A percentile compares a stretch with the other conserved stretches of the same genome.
Evolutionary conservation across 495 filamentous ascomycete species (phyloP).

Genomic region (Daldinia caldariorum): DNA sequence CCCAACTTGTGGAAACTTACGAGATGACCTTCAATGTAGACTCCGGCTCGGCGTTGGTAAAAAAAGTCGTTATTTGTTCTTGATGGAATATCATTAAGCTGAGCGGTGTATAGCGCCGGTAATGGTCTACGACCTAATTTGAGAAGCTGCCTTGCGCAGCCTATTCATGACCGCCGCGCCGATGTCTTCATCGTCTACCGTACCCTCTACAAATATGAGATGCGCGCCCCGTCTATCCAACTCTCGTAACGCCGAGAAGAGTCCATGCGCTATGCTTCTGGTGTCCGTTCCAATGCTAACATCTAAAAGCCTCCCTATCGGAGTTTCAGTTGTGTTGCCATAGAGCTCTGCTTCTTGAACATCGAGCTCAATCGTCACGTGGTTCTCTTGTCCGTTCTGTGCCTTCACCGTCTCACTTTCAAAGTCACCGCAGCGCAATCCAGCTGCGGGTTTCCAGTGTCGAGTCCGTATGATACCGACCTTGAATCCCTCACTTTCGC

Average conservation of each 20-base stretch:
- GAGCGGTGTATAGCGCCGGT: conserved; percentile 11
- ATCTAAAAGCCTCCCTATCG: conserved; percentile 59
- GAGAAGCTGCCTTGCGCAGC: conserved; percentile 83
- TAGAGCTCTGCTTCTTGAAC: conserved; percentile 49
- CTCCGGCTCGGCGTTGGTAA: conserved; percentile 47
- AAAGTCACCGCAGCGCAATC: conserved; percentile 40
- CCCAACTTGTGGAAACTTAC: conserved; percentile 13
- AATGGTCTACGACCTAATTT: conserved; percentile 57
- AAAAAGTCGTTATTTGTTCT: conserved; percentile 45
- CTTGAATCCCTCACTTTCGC: conserved; percentile 12
- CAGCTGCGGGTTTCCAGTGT: conserved; percentile 52
- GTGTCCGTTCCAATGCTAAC: conserved; percentile 73
- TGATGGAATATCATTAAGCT: conserved; percentile 36
- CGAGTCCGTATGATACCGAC: conserved; percentile 59
- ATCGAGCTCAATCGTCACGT: conserved; percentile 42
- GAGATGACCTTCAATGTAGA: conserved; percentile 32
- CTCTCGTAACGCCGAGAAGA: conserved; percentile 88
- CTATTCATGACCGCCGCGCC: conserved; percentile 98
- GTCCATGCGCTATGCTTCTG: conserved; percentile 78
- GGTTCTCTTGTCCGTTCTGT: conserved; percentile 16
- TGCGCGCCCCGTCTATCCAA: conserved; percentile 82
- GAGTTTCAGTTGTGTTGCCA: conserved; percentile 32
- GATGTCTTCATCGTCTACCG: conserved; percentile 80
- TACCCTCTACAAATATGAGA: conserved; percentile 91
- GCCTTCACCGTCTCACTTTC: conserved; percentile 29